A percentile compares a stretch with the other conserved stretches of the same genome.
Conservation (phyloP, 169 alveolate genomes). For the Plasmodium chabaudi region DNA sequence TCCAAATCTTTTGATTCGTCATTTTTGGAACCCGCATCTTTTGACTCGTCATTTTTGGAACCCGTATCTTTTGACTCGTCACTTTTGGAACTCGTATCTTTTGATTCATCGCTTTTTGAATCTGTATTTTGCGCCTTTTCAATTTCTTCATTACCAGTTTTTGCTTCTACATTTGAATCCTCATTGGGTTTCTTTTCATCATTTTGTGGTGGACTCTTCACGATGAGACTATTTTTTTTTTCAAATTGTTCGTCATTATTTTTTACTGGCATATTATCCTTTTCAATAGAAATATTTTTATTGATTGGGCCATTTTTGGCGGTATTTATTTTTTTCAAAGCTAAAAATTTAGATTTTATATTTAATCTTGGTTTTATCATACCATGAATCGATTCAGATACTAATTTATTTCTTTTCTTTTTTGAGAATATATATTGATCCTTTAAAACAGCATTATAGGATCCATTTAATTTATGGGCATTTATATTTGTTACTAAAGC, state of each 20-base stretch:
- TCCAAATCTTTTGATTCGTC: neutral
- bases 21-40: too few species aligned
- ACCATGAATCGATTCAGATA: slow-evolving; percentile 49
- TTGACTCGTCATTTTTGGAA: neutral
- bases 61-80: neutral
- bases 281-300: slow-evolving; percentile 23
- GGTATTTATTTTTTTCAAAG: slow-evolving; percentile 25
- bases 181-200: neutral
- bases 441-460: slow-evolving; percentile 8
- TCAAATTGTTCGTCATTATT: neutral
- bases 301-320: slow-evolving; percentile 16
- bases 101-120: neutral
- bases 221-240: slow-evolving; percentile 1
- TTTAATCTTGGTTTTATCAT: slow-evolving; percentile 47
- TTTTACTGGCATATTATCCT: neutral
- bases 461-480: neutral
- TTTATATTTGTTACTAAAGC: neutral
- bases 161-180: neutral
- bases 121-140: slow-evolving; percentile 16
- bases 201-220: neutral
- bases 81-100: too few species aligned
- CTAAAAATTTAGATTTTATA: slow-evolving; percentile 32
- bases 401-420: slow-evolving; percentile 7
- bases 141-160: neutral
- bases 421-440: neutral